Evolutionary conservation across 2,329 filamentous ascomycete genomes (phyloP), one percentile per base, ranked within the genome.

Genomic region (Lachnellula subtilissima): DNA sequence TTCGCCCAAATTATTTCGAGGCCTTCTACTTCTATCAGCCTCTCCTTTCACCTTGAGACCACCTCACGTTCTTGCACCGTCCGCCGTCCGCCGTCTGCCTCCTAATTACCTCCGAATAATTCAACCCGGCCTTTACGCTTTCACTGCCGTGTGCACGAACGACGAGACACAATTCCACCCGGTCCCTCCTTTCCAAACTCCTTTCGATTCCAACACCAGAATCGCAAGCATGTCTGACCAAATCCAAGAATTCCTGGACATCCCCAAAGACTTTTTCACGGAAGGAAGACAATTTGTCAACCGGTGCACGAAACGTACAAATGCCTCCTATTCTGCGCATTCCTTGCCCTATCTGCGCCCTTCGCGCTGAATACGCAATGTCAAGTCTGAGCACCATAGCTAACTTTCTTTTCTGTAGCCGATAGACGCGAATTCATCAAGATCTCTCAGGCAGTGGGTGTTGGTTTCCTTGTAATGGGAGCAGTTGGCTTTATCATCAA

Each of bases 171-270:
- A 50, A 46, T 22, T 51, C 52, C 39, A n/a, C 17, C 35, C 47
- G 8, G 42, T 36, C 25, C 19, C 22, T 42, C 25, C 40, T 50
- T 50, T 52, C 11, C 37, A 54, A 47, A 35, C 22, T 32, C 36
- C 28, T 46, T 32, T 40, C 22, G 32, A 32, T 28, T 35, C 37
- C 55, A 32, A 40, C 39, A 35, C 48, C 53, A 25, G 15, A 35
- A 48, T n/a, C 54, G 49, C 60, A 58, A 69, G 59, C 61, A 76
- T 78, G 75, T 75, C 78, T 62, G 80, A 83, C 64, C 79, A 83
- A 72, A 69, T 83, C 62, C 79, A 82, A 70, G 79, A 83, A 63
- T 71, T 84, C 62, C 73, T 80, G 64, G 81, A 83, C 56, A 76
- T 79, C 67, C 77, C 77, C 28, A 71, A 71, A 60, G 75, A 78